Conservation (phyloP, 768 basidiomycete species). For the Serendipita sp. region DNA sequence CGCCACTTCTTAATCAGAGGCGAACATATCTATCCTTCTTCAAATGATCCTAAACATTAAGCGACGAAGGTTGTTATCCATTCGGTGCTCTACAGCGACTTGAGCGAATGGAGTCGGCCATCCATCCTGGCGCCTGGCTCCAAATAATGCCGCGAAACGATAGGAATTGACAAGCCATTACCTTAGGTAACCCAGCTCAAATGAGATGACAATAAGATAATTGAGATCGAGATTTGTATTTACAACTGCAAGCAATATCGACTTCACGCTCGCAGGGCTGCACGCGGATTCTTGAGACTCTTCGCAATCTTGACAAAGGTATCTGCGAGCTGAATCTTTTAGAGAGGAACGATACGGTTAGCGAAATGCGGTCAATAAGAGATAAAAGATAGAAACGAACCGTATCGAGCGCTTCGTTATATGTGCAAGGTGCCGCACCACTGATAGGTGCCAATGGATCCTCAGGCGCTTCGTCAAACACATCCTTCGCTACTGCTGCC, state of each 20-base stretch:
- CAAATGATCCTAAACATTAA: too few species aligned
- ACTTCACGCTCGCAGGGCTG: not conserved
- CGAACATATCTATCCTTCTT: too few species aligned
- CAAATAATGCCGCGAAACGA: too few species aligned
- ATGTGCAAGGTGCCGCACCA: slow-evolving; percentile 27
- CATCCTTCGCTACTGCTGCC: slow-evolving; percentile 33
- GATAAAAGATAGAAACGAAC: slow-evolving; percentile 17
- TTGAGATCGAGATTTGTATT: not conserved
- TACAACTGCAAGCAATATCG: not conserved
- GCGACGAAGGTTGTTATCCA: too few species aligned
- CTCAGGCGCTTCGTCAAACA: slow-evolving; percentile 28
- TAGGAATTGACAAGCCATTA: too few species aligned
- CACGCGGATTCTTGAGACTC: slow-evolving; percentile 40
- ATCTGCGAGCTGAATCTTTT: slow-evolving; percentile 27
- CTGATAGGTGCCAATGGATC: slow-evolving; percentile 23
- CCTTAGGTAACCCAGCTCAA: too few species aligned
- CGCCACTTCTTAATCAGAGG: too few species aligned
- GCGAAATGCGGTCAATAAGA: not conserved
- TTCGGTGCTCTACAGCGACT: too few species aligned
- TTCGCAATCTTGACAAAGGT: slow-evolving; percentile 44
- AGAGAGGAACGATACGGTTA: not conserved
- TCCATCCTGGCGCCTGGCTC: too few species aligned
- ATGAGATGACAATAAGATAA: not conserved
- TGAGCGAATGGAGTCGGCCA: too few species aligned
- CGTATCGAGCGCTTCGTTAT: slow-evolving; percentile 34